A percentile compares a stretch with the other conserved stretches of the same genome.
These are phyloP conservation scores for Sindora glabra DNA, from an alignment of 306 rosid genomes.

Conservation along the genomic window DNA sequence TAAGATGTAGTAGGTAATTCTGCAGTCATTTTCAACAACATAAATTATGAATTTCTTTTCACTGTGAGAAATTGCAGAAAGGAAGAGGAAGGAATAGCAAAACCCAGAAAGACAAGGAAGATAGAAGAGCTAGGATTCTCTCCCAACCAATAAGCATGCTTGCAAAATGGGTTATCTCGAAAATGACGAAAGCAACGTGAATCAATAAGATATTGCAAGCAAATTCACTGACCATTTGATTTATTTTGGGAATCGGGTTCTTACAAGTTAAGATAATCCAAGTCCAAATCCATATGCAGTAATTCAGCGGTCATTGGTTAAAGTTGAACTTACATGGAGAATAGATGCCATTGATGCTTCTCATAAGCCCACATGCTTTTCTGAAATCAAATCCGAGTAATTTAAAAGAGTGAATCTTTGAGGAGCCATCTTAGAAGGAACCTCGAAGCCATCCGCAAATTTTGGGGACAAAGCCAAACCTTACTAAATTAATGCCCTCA, in stretches of 20 bases:
- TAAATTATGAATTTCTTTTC: not conserved
- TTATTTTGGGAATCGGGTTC: conserved; percentile 16
- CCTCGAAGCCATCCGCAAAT: not conserved
- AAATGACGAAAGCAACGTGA: conserved; percentile 5
- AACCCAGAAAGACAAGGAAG: conserved; percentile 5
- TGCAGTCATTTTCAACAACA: conserved; percentile 10
- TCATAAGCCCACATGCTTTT: conserved; percentile 5
- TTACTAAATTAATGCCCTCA: not conserved
- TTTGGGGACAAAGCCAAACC: conserved; percentile 9
- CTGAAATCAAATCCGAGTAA: conserved; percentile 22
- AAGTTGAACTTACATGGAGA: conserved; percentile 16
- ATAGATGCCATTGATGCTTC: conserved; percentile 13
- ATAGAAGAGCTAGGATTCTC: conserved; percentile 2
- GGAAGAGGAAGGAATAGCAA: not conserved
- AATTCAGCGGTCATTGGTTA: not conserved
- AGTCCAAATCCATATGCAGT: not conserved
- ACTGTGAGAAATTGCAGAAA: not conserved
- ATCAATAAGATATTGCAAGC: not conserved
- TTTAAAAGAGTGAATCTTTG: conserved; percentile 15
- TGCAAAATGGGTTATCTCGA: not conserved
- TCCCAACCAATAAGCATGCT: conserved; percentile 9
- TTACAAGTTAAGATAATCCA: conserved; percentile 9
- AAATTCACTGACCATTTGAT: conserved; percentile 1
- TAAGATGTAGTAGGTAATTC: not conserved
- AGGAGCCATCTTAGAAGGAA: conserved; percentile 29